Conservation (phyloP, 495 filamentous ascomycete genomes). For the Entonaema liquescens region DNA sequence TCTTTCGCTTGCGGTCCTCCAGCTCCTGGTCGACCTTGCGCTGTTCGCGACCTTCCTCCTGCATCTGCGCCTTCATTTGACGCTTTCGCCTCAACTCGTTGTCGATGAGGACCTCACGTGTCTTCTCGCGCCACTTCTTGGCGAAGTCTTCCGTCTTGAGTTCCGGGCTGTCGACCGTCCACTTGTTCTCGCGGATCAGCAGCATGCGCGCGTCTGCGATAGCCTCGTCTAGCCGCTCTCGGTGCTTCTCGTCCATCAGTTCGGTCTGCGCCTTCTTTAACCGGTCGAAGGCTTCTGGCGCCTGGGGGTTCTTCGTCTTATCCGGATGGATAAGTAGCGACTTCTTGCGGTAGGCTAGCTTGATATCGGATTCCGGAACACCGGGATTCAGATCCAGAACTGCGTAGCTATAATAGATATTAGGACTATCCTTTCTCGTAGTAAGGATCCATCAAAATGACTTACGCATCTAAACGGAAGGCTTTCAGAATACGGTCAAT, state of each 20-base stretch:
- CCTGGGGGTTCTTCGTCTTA: slow-evolving; percentile 90
- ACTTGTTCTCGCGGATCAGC: slow-evolving; percentile 91
- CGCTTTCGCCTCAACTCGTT: slow-evolving; percentile 85
- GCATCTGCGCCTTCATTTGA: slow-evolving; percentile 92
- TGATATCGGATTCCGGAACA: slow-evolving; percentile 95
- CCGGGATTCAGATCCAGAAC: slow-evolving; percentile 96
- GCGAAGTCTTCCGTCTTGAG: slow-evolving; percentile 83
- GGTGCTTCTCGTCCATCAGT: slow-evolving; percentile 93
- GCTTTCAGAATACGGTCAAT: slow-evolving; percentile 93
- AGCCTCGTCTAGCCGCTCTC: slow-evolving; percentile 86
- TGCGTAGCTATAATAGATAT: slow-evolving; percentile 70
- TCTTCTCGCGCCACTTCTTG: slow-evolving; percentile 88
- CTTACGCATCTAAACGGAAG: slow-evolving; percentile 64
- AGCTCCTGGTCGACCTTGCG: slow-evolving; percentile 86
- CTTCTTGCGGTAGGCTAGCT: slow-evolving; percentile 89
- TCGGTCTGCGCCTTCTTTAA: slow-evolving; percentile 92
- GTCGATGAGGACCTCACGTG: slow-evolving; percentile 89
- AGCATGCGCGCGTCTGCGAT: slow-evolving; percentile 96
- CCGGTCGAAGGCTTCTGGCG: slow-evolving; percentile 95
- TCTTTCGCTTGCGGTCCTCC: slow-evolving; percentile 87
- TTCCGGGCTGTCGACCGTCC: slow-evolving; percentile 87
- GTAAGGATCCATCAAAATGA: slow-evolving; percentile 1
- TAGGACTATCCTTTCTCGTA: slow-evolving; percentile 1
- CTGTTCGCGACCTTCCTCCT: slow-evolving; percentile 94
- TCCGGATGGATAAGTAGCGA: slow-evolving; percentile 98